These are phyloP conservation scores for Pseudozyma sp. DNA, from an alignment of 1,284 basidiomycete species.

Conservation along the genomic window DNA sequence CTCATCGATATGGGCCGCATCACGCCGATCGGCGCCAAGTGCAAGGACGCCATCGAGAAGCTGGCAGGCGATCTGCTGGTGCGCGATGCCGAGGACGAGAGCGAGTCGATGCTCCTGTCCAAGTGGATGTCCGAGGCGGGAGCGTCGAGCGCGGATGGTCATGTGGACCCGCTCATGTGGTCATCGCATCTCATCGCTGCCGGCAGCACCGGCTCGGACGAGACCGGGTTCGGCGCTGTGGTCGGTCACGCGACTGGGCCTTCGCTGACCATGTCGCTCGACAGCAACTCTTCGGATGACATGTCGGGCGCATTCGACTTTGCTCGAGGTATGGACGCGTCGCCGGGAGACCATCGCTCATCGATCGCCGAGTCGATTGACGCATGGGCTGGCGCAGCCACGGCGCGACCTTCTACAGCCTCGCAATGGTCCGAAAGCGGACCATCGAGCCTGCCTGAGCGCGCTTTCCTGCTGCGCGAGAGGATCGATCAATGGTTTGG, in stretches of 20 bases:
- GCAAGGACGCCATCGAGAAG: conserved; percentile 49
- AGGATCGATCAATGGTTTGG: conserved; percentile 45
- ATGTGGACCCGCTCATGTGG: conserved; percentile 41
- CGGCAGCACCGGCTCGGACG: conserved; percentile 20
- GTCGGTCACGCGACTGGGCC: conserved; percentile 33
- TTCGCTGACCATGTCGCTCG: conserved; percentile 48
- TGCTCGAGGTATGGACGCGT: conserved; percentile 35
- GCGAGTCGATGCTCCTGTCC: conserved; percentile 29
- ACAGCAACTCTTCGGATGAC: conserved; percentile 44
- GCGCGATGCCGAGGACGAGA: conserved; percentile 17
- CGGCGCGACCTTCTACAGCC: conserved; percentile 27
- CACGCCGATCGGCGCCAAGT: conserved; percentile 48
- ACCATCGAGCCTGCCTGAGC: conserved; percentile 32
- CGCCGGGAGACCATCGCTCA: conserved; percentile 33
- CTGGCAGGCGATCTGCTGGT: conserved; percentile 35
- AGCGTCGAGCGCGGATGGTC: conserved; percentile 11
- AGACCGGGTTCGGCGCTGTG: conserved; percentile 15
- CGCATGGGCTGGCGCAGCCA: conserved; percentile 27
- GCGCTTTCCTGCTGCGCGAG: conserved; percentile 36
- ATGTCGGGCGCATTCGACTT: conserved; percentile 50
- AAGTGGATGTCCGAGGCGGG: conserved; percentile 36
- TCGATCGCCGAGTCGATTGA: conserved; percentile 48
- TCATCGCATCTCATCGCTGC: conserved; percentile 36
- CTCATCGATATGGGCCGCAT: conserved; percentile 48
- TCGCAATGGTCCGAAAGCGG: conserved; percentile 49